Evolutionary conservation across 208 protist genomes (phyloP).

Genomic region (Angomonas deanei): DNA sequence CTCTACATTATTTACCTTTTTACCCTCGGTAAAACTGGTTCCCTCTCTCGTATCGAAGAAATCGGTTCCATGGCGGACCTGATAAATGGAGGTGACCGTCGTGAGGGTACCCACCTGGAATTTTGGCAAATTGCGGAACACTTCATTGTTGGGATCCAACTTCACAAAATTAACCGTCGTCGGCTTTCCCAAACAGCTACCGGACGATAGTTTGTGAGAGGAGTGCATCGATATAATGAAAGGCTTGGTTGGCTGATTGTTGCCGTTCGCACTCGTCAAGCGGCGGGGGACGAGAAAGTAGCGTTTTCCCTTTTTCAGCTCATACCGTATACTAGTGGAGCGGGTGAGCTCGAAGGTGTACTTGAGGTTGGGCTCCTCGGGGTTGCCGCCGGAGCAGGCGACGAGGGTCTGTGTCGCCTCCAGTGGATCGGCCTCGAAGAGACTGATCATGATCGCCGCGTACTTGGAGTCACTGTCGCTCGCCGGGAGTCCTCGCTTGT

Average conservation of each 20-base stretch:
- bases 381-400: conserved; percentile 26
- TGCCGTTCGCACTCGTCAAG: conserved; percentile 34
- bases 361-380: conserved; percentile 30
- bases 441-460: conserved; percentile 40
- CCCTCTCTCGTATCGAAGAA: conserved; percentile 28
- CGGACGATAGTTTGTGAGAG: conserved; percentile 11
- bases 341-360: conserved; percentile 40
- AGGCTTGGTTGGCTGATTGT: conserved; percentile 32
- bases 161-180: conserved; percentile 27
- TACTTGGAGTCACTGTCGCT: conserved; percentile 38
- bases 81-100: conserved; percentile 7
- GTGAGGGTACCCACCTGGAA: conserved; percentile 26
- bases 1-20: conserved; percentile 29
- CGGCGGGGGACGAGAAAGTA: conserved; percentile 42
- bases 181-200: background rate
- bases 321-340: conserved; percentile 28
- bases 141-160: conserved; percentile 20
- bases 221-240: conserved; percentile 31
- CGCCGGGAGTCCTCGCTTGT: conserved; percentile 31
- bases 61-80: conserved; percentile 15
- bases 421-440: conserved; percentile 24
- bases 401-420: conserved; percentile 25
- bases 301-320: conserved; percentile 27
- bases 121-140: conserved; percentile 29
- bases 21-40: conserved; percentile 26